These are phyloP conservation scores for Mentha longifolia DNA, from an alignment of 257 asterid species.

Conservation along the genomic window DNA sequence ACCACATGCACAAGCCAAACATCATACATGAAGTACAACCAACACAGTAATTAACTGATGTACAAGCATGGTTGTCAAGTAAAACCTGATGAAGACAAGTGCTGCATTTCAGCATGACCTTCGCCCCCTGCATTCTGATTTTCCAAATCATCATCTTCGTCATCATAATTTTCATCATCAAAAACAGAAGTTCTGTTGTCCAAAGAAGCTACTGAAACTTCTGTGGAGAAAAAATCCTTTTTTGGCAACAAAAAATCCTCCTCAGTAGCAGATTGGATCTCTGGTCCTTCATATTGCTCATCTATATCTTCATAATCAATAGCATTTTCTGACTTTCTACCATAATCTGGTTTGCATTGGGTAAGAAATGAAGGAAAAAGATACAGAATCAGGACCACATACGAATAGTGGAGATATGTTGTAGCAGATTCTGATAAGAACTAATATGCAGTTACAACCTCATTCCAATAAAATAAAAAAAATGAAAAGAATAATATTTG, in stretches of 20 bases:
- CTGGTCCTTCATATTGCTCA: conserved; percentile 99
- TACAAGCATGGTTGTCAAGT: conserved; percentile 20
- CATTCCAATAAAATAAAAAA: neutral
- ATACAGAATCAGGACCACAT: conserved; percentile 33
- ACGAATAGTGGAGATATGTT: neutral
- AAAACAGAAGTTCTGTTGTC: conserved; percentile 63
- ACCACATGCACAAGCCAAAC: neutral
- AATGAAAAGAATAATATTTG: neutral
- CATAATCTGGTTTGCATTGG: conserved; percentile 65
- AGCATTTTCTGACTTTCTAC: conserved; percentile 93
- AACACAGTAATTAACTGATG: conserved; percentile 17
- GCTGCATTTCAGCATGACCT: conserved; percentile 44
- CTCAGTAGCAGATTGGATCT: conserved; percentile 83
- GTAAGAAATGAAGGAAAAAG: conserved; percentile 6
- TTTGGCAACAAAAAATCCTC: conserved; percentile 87
- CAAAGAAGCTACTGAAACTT: conserved; percentile 59
- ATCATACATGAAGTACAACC: conserved; percentile 5
- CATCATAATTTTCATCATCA: conserved; percentile 94
- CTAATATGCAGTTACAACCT: conserved; percentile 24
- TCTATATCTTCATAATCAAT: conserved; percentile 97
- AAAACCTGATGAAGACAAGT: conserved; percentile 61
- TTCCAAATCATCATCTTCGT: conserved; percentile 76
- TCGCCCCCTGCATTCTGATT: conserved; percentile 54
- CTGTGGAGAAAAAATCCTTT: conserved; percentile 64
- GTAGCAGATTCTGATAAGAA: conserved; percentile 25